Percentiles rank a stretch among this genome's conserved stretches.
Evolutionary conservation across 306 rosid species (phyloP).

Genomic region (Fagus sylvatica): DNA sequence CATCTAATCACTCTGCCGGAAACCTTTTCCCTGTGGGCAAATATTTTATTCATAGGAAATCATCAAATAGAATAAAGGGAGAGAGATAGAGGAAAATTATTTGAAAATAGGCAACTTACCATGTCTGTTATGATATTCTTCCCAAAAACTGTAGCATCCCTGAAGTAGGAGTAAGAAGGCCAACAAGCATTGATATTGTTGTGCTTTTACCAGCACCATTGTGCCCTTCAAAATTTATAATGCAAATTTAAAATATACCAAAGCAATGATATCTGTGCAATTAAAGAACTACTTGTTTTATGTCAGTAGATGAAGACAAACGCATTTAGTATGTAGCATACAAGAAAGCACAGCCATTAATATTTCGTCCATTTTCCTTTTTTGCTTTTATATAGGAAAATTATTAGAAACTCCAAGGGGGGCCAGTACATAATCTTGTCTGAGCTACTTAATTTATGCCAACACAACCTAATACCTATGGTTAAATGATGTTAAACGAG

Average conservation of each 20-base stretch:
- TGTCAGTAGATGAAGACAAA: not conserved
- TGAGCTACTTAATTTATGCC: not conserved
- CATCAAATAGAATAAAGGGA: not conserved
- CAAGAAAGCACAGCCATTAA: not conserved
- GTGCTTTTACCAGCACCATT: slow-evolving; percentile 98
- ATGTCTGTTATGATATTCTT: slow-evolving; percentile 71
- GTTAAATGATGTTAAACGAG: too few species aligned
- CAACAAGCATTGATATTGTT: slow-evolving; percentile 95
- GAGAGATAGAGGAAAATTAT: slow-evolving; percentile 1
- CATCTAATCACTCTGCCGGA: not conserved
- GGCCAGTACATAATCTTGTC: too few species aligned
- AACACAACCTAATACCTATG: not conserved
- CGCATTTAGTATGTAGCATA: not conserved
- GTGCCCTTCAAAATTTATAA: slow-evolving; percentile 60
- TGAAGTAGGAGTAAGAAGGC: slow-evolving; percentile 83
- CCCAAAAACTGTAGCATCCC: slow-evolving; percentile 92
- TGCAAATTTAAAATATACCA: slow-evolving; percentile 3
- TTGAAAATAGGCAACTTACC: slow-evolving; percentile 43
- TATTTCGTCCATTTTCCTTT: not conserved
- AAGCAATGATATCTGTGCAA: not conserved
- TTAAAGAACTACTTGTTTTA: not conserved
- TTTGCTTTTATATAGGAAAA: not conserved
- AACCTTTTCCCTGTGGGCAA: not conserved
- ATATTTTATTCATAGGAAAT: not conserved
- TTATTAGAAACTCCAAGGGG: not conserved